Evolutionary conservation across 805 yeast genomes (phyloP), one percentile per base, ranked within the genome.

Genomic region (Metschnikowia lochheadii): DNA sequence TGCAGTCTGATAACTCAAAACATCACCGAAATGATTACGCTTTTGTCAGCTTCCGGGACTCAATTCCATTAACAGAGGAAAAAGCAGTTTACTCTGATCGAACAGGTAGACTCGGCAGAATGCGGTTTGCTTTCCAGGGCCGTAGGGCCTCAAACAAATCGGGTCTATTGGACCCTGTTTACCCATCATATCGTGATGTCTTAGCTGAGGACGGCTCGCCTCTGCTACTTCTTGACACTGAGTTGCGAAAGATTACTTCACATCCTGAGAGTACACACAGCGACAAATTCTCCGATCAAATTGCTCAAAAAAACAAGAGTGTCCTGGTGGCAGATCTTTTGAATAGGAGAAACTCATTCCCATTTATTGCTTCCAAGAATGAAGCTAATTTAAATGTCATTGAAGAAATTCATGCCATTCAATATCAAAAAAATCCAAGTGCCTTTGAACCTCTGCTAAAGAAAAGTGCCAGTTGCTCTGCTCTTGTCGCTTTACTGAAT

Each of bases 271-370:
- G 46, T 31, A 17, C 18, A 44, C 41, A 37, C 18, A 44, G 40
- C 33, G 36, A 36, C 13, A 39, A 36, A 8, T 15, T 32, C 26
- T 8, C 23, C 5, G 23, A 45, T 7, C 14, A 33, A 14, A 31
- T 18, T 11, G 35, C 41, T 37, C 40, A 44, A 26, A 36, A 14
- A 2, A 35, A 42, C 15, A 23, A 15, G 2, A 34, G 47, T 14
- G 15, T 21, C 17, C 32, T 26, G 32, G 40, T 44, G 34, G 40
- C 40, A 14, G 35, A 39, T 31, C 29, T 43, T 8, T 58, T 69
- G 54, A 66, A 65, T 49, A 53, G 78, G 32, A 61, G 78, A 46
- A 69, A 63, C 49, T 71, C 77, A 1, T 70, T 34, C 41, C 76
- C 77, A 1, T 58, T 55, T 6, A 34, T 55, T 32, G 43, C 44